These are phyloP conservation scores for Athelia psychrophila DNA, from an alignment of 1,284 basidiomycete species.

Conservation along the genomic window DNA sequence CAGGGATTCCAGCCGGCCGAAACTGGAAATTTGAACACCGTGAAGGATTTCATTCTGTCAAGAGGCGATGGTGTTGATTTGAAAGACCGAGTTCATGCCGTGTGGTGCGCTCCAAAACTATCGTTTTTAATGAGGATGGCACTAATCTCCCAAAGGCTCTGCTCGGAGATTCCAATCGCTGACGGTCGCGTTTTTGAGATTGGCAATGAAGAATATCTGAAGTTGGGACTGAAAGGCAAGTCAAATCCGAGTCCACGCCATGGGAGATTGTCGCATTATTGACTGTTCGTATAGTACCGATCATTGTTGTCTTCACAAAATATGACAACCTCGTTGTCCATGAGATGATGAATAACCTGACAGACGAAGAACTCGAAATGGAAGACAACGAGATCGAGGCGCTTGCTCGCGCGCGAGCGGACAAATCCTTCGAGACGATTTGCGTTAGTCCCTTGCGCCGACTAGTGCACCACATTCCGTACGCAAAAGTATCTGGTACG, in stretches of 20 bases:
- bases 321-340: conserved; percentile 18
- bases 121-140: too few species aligned
- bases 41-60: conserved; percentile 18
- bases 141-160: too few species aligned
- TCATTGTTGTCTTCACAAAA: conserved; percentile 27
- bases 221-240: conserved; percentile 6
- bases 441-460: neutral
- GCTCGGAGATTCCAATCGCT: conserved; percentile 19
- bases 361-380: neutral
- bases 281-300: too few species aligned
- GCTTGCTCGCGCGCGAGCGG: neutral
- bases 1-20: conserved; percentile 24
- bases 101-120: conserved; percentile 25
- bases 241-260: too few species aligned
- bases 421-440: neutral
- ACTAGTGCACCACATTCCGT: neutral
- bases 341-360: conserved; percentile 5
- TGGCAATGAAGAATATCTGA: conserved; percentile 20
- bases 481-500: neutral
- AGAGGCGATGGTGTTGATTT: conserved; percentile 10
- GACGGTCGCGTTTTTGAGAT: conserved; percentile 19
- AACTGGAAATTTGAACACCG: conserved; percentile 17
- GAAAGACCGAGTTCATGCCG: conserved; percentile 24
- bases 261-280: too few species aligned
- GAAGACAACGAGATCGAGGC: neutral